A percentile compares a stretch with the other conserved stretches of the same genome.
Conservation (phyloP, 768 basidiomycete species). For the Pholiota conissans region DNA sequence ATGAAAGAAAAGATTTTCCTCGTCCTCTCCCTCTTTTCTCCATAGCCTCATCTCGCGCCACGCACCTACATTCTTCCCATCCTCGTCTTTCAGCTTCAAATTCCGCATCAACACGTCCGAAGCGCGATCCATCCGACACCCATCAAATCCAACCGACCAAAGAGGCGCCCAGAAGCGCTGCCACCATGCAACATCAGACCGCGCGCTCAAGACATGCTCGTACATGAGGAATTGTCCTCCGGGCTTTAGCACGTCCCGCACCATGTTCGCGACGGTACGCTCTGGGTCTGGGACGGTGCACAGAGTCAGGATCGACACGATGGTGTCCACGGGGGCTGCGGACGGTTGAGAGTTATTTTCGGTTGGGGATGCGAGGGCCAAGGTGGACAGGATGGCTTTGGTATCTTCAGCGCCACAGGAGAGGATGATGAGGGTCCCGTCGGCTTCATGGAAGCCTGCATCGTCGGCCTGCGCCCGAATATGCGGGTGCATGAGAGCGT, state of each 20-base stretch:
- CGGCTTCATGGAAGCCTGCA: slow-evolving; percentile 53
- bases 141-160: slow-evolving; percentile 61
- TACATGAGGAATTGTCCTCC: slow-evolving; percentile 67
- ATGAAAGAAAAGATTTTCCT: slow-evolving; percentile 64
- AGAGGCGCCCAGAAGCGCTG: slow-evolving; percentile 73
- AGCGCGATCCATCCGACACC: slow-evolving; percentile 63
- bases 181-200: slow-evolving; percentile 63
- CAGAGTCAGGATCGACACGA: slow-evolving; percentile 65
- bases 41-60: slow-evolving; percentile 52
- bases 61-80: slow-evolving; percentile 31
- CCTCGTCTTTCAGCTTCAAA: slow-evolving; percentile 24
- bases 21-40: slow-evolving; percentile 50
- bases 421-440: slow-evolving; percentile 57
- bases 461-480: slow-evolving; percentile 49
- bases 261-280: slow-evolving; percentile 43
- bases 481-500: slow-evolving; percentile 56
- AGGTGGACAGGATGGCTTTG: slow-evolving; percentile 39
- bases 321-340: slow-evolving; percentile 48
- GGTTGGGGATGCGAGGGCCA: slow-evolving; percentile 25
- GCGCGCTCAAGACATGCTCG: slow-evolving; percentile 66
- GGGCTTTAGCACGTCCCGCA: slow-evolving; percentile 54
- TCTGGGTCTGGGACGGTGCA: slow-evolving; percentile 65
- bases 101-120: slow-evolving; percentile 48
- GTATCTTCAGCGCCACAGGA: slow-evolving; percentile 65
- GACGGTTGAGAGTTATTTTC: background rate